A percentile compares a stretch with the other conserved stretches of the same genome.
phyloP scores from a whole-genome alignment of 257 asterid species.

The Cynanchum wilfordii region DNA sequence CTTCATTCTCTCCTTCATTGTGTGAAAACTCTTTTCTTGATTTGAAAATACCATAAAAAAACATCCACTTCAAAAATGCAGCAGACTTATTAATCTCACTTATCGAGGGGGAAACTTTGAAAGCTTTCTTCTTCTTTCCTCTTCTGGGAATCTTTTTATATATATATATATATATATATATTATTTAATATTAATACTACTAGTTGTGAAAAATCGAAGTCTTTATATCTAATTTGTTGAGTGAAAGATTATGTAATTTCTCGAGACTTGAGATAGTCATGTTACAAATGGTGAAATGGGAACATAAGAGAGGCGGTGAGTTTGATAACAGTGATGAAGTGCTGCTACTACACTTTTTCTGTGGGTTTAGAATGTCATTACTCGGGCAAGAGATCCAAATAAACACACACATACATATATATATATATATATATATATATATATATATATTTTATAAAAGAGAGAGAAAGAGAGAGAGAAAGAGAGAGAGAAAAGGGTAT shows the following conservation, averaged over 20 bases:
- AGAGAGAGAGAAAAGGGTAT: too few relatives aligned
- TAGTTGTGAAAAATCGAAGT: too few relatives aligned
- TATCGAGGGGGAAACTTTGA: neutral
- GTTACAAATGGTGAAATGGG: neutral
- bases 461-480: too few relatives aligned
- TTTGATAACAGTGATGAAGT: neutral
- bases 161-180: too few relatives aligned
- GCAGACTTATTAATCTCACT: neutral
- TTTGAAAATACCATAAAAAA: neutral
- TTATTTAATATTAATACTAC: too few relatives aligned
- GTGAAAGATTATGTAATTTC: too few relatives aligned
- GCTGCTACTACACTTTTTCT: neutral
- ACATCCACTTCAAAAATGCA: neutral
- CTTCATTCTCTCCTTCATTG: conserved; percentile 4
- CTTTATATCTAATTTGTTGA: too few relatives aligned
- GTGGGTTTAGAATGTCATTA: neutral
- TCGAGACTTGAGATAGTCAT: too few relatives aligned
- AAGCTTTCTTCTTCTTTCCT: neutral
- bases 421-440: too few relatives aligned
- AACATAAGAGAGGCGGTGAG: neutral
- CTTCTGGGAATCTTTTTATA: neutral
- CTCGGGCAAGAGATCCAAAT: conserved; percentile 4
- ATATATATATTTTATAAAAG: too few relatives aligned
- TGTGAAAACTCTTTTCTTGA: conserved; percentile 3
- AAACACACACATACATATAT: too few relatives aligned